phyloP scores from a whole-genome alignment of 2,329 filamentous ascomycete genomes.

The Sarocladium strictum region DNA sequence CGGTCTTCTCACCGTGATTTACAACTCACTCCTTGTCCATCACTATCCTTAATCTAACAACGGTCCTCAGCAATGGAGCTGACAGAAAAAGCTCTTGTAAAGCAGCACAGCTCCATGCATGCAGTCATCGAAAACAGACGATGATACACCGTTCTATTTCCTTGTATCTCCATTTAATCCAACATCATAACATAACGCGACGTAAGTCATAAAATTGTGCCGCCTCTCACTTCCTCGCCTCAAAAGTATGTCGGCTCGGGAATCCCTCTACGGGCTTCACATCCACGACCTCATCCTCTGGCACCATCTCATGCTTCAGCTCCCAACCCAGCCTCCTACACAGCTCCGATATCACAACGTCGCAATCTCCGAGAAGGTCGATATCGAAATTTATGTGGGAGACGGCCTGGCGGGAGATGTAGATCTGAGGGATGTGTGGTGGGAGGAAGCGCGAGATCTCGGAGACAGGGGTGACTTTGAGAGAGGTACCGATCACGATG shows the following conservation, averaged over 20 bases:
- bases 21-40: no score
- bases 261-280: slow-evolving; percentile 5
- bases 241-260: slow-evolving; percentile 2
- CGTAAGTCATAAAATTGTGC: background rate
- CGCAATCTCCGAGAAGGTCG: slow-evolving; percentile 91
- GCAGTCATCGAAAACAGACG: no score
- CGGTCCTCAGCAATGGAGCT: no score
- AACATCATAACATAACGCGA: no score
- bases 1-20: no score
- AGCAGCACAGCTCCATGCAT: no score
- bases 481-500: slow-evolving; percentile 90
- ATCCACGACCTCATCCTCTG: slow-evolving; percentile 43
- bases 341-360: slow-evolving; percentile 82
- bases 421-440: slow-evolving; percentile 78
- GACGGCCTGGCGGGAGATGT: slow-evolving; percentile 80
- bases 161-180: no score
- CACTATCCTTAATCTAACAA: no score
- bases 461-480: slow-evolving; percentile 92
- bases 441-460: slow-evolving; percentile 82
- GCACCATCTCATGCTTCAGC: slow-evolving; percentile 76
- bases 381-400: slow-evolving; percentile 93
- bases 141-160: no score
- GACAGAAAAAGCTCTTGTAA: no score
- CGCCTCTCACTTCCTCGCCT: slow-evolving; percentile 5
- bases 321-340: slow-evolving; percentile 77